Percentiles rank a stretch among this genome's conserved stretches.
phyloP scores from a whole-genome alignment of 805 yeast species.

The Nakazawaea siamensis region DNA sequence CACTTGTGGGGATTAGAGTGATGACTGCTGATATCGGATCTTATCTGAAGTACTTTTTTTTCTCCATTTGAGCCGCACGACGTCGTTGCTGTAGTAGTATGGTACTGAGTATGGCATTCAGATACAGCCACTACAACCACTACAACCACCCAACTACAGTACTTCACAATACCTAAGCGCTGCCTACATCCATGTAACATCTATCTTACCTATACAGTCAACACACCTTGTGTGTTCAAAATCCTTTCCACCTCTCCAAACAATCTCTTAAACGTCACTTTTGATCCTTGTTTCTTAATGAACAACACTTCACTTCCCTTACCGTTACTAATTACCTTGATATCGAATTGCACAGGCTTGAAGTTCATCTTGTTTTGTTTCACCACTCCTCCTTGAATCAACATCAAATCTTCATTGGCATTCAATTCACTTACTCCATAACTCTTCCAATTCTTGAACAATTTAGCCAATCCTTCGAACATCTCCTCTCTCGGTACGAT shows the following conservation, averaged over 20 bases:
- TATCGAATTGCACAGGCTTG: constrained; percentile 56
- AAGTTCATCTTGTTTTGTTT: constrained; percentile 53
- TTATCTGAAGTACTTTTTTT: too few species aligned
- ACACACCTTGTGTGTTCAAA: constrained; percentile 54
- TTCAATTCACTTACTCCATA: constrained; percentile 57
- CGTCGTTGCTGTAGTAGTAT: too few species aligned
- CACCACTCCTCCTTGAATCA: constrained; percentile 54
- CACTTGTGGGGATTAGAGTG: too few species aligned
- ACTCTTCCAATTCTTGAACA: constrained; percentile 59
- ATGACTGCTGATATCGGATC: too few species aligned
- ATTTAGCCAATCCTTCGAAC: constrained; percentile 54
- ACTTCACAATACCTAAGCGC: too few species aligned
- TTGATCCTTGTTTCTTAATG: constrained; percentile 57
- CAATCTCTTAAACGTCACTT: constrained; percentile 50
- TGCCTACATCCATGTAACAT: too few species aligned
- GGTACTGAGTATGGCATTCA: too few species aligned
- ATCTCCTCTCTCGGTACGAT: constrained; percentile 41
- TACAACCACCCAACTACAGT: too few species aligned
- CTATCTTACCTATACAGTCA: constrained; percentile 15
- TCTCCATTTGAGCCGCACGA: too few species aligned
- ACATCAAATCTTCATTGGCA: constrained; percentile 31
- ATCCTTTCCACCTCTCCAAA: constrained; percentile 59
- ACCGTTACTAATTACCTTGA: constrained; percentile 39
- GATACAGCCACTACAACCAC: too few species aligned
- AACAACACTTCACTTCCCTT: constrained; percentile 48